These are phyloP conservation scores for Trametopsis cervina DNA, from an alignment of 768 basidiomycete species.

Conservation along the genomic window DNA sequence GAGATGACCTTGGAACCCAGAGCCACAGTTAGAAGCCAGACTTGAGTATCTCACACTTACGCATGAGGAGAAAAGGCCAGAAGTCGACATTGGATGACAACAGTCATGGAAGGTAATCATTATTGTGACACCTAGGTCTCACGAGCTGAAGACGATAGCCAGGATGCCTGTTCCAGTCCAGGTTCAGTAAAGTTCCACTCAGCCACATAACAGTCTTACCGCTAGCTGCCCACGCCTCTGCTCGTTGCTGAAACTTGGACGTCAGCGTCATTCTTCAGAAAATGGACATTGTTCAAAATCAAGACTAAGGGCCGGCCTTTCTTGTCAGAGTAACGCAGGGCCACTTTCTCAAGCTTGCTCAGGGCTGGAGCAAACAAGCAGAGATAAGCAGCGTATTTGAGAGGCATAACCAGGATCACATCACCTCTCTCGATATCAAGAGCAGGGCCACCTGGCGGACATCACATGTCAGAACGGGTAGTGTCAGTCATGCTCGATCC, in stretches of 20 bases:
- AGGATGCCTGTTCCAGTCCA: constrained; percentile 44
- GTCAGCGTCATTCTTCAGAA: constrained; percentile 69
- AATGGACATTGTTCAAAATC: constrained; percentile 74
- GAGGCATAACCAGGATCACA: not conserved
- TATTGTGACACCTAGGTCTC: constrained; percentile 23
- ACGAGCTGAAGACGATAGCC: constrained; percentile 77
- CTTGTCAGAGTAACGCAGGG: constrained; percentile 50
- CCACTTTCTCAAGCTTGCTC: constrained; percentile 84
- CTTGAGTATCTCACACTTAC: constrained; percentile 29
- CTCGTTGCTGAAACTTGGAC: constrained; percentile 75
- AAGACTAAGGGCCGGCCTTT: constrained; percentile 68
- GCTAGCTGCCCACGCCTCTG: constrained; percentile 80
- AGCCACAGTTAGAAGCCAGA: too few species aligned
- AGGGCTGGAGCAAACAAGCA: constrained; percentile 37
- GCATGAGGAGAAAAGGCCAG: constrained; percentile 69
- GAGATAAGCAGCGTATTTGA: not conserved
- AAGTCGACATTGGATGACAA: constrained; percentile 79
- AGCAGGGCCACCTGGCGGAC: constrained; percentile 53
- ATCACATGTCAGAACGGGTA: constrained; percentile 1
- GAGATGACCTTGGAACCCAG: constrained; percentile 47
- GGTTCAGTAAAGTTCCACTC: not conserved
- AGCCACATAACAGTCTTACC: constrained; percentile 32
- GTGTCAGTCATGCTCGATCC: not conserved
- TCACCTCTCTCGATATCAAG: constrained; percentile 77
- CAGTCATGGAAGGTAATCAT: constrained; percentile 11